Percentiles rank a stretch among this genome's conserved stretches.
Evolutionary conservation across 129 eudicot species (phyloP).

Genomic region (Deinandra increscens): DNA sequence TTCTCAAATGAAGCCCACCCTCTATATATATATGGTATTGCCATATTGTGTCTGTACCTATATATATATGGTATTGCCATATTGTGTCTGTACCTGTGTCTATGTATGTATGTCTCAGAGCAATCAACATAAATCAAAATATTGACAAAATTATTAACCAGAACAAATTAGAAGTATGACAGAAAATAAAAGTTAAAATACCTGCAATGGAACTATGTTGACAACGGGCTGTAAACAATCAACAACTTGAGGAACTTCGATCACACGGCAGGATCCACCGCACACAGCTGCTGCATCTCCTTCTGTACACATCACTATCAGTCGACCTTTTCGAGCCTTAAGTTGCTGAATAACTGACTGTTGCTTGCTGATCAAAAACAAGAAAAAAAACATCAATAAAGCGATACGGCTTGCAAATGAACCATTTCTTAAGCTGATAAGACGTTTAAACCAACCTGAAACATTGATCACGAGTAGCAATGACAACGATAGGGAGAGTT

Average conservation of each 20-base stretch:
- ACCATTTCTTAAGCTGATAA: not conserved
- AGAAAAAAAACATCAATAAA: slow-evolving; percentile 11
- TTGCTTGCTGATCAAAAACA: slow-evolving; percentile 64
- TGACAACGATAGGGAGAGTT: slow-evolving; percentile 84
- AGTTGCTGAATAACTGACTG: slow-evolving; percentile 97
- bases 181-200: slow-evolving; percentile 14
- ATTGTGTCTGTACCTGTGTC: too few relatives aligned
- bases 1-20: too few relatives aligned
- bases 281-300: slow-evolving; percentile 82
- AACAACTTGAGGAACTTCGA: slow-evolving; percentile 86
- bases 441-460: slow-evolving; percentile 68
- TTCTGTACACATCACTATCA: slow-evolving; percentile 86
- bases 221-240: slow-evolving; percentile 98
- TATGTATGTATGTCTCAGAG: too few relatives aligned
- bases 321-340: slow-evolving; percentile 91
- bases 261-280: slow-evolving; percentile 73
- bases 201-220: slow-evolving; percentile 97
- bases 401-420: slow-evolving; percentile 8
- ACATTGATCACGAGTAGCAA: slow-evolving; percentile 91
- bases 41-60: too few relatives aligned
- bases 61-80: too few relatives aligned
- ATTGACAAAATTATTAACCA: not conserved
- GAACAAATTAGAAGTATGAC: not conserved
- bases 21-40: too few relatives aligned
- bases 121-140: too few relatives aligned